Conservation (phyloP, 441 rosid species). For the Populus trichocarpa region DNA sequence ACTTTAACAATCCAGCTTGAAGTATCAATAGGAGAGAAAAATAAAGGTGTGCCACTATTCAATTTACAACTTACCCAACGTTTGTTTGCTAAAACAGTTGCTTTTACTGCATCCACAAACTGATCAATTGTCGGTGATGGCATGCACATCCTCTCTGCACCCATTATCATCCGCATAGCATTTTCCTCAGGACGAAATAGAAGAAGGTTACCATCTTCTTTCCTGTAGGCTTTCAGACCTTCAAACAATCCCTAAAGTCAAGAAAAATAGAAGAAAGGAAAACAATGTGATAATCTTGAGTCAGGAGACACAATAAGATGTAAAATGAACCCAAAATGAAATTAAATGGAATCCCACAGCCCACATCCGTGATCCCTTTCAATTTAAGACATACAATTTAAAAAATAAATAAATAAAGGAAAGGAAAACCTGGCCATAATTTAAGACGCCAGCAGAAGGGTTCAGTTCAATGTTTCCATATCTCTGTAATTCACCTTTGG, state of each 20-base stretch:
- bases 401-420: not conserved
- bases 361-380: not conserved
- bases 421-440: conserved; percentile 79
- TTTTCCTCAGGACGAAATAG: conserved; percentile 53
- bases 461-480: conserved; percentile 86
- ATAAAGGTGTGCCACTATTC: not conserved
- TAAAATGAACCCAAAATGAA: no score
- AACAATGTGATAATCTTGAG: not conserved
- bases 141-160: conserved; percentile 62
- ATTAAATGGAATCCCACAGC: not conserved
- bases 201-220: conserved; percentile 36
- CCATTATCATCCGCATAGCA: conserved; percentile 38
- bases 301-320: not conserved
- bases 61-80: conserved; percentile 35
- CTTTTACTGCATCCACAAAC: conserved; percentile 50
- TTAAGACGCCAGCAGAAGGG: conserved; percentile 86
- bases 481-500: conserved; percentile 62
- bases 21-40: not conserved
- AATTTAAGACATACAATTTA: not conserved
- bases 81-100: conserved; percentile 44
- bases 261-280: not conserved
- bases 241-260: conserved; percentile 45
- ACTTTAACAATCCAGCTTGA: conserved; percentile 10
- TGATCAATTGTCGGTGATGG: conserved; percentile 46
- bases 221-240: conserved; percentile 50